These are phyloP conservation scores for Hanseniaspora lachancei DNA, from an alignment of 805 yeast genomes.

Conservation along the genomic window DNA sequence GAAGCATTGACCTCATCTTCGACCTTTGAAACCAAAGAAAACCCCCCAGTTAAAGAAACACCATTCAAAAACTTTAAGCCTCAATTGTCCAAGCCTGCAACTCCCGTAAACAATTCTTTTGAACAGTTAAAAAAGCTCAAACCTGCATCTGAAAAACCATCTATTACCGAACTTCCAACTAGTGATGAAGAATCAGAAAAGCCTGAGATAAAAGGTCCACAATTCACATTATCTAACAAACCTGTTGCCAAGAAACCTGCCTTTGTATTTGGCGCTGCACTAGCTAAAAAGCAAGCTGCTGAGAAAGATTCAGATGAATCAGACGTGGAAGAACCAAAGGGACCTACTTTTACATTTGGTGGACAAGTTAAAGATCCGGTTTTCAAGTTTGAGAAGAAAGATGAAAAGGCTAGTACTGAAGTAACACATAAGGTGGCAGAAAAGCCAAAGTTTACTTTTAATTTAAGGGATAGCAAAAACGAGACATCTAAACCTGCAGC, in stretches of 20 bases:
- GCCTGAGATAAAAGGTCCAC: constrained; percentile 57
- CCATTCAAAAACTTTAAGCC: constrained; percentile 8
- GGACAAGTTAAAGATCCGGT: constrained; percentile 27
- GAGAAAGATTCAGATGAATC: constrained; percentile 24
- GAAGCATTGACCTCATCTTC: not conserved
- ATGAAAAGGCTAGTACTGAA: not conserved
- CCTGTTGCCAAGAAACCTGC: constrained; percentile 41
- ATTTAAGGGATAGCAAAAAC: constrained; percentile 5
- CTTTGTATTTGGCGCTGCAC: constrained; percentile 32
- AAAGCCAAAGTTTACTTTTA: constrained; percentile 1
- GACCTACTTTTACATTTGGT: constrained; percentile 31
- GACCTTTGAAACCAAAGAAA: not conserved
- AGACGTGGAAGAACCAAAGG: constrained; percentile 26
- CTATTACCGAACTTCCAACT: constrained; percentile 27
- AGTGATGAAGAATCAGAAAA: constrained; percentile 41
- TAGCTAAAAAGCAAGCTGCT: constrained; percentile 16
- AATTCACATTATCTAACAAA: constrained; percentile 36
- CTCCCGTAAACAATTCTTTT: constrained; percentile 6
- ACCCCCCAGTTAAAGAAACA: not conserved
- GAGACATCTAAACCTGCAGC: constrained; percentile 18
- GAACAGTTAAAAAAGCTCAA: constrained; percentile 13
- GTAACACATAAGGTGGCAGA: constrained; percentile 20
- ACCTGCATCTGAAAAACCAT: constrained; percentile 27
- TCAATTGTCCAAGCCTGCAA: constrained; percentile 16
- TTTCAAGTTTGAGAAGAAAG: constrained; percentile 23